phyloP scores from a whole-genome alignment of 1,284 basidiomycete species.

The Vanrija sp. region DNA sequence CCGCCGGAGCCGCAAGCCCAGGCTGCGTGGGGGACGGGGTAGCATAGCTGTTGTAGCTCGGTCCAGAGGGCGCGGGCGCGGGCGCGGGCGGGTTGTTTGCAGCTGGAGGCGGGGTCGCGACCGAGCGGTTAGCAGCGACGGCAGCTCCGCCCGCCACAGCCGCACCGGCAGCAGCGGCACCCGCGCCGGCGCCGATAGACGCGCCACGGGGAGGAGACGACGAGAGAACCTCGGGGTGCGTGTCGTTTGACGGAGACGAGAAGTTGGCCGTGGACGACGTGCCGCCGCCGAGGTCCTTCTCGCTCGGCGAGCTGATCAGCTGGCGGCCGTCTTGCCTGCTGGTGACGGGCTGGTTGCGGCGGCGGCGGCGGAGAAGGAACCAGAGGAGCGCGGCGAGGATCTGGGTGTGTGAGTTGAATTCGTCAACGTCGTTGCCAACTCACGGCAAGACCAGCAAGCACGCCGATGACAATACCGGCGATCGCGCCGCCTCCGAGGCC shows the following conservation, averaged over 20 bases:
- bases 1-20: not conserved
- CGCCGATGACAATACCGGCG: conserved; percentile 43
- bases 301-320: not conserved
- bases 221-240: no score
- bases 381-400: conserved; percentile 29
- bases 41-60: not conserved
- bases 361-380: conserved; percentile 27
- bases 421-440: not conserved
- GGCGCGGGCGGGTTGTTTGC: not conserved
- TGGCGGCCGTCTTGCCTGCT: not conserved
- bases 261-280: no score
- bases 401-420: conserved; percentile 14
- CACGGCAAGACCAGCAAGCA: conserved; percentile 39
- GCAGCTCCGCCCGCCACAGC: conserved; percentile 1
- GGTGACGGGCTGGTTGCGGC: conserved; percentile 9
- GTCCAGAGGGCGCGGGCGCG: not conserved
- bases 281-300: no score
- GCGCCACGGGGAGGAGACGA: no score
- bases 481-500: conserved; percentile 35
- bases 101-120: not conserved
- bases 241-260: no score
- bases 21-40: not conserved
- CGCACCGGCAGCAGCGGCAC: conserved; percentile 1
- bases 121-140: conserved; percentile 1
- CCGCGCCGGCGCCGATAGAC: conserved; percentile 1